Base-by-base conservation (phyloP, 306 rosid genomes). In the Inga leiocalycina region DNA sequence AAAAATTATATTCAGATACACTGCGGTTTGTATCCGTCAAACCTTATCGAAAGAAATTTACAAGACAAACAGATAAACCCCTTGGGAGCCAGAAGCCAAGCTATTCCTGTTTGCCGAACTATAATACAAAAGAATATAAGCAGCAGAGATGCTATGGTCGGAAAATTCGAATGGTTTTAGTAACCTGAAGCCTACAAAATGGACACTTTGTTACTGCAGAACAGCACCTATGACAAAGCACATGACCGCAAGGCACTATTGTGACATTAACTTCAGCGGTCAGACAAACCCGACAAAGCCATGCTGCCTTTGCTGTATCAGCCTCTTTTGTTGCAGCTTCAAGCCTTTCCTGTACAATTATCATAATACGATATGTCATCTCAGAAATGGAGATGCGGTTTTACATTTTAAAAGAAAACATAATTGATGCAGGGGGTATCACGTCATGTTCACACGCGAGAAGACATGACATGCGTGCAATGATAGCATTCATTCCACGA, bases 191-290 rank as follows among this genome's bases (percentile, higher is more conserved):
- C 82, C 98, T 92, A 73, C 99, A 95, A 88, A 95, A 95, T 75
- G 99, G 99, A 80, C 99, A 95, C 84, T 77, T 91, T 4, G 95
- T 88, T 78, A 95, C 99, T 49, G 99, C 98, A 79, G 97, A 87
- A 79, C 98, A 93, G 84, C 98, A 95, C 81, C 90, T 90, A 22
- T 93, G 93, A 83, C 99, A 95, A 70, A 95, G 92, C n/a, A 95
- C 98, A 83, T 95, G 98, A 71, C 99, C 99, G 85, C 99, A 95
- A 43, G 99, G 99, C 80, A 95, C 93, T 74, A 95, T 81, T 48
- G 97, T 90, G 76, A 90, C 87, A 78, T 91, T 90, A 68, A 95
- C 98, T 86, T 95, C 99, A 8, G 92, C 84, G 59, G 87, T 90
- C 92, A 95, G 85, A 84, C 99, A 95, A 82, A 93, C 87, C 85